Base-by-base conservation (phyloP, 2,329 filamentous ascomycete genomes). In the Penicillium olsonii region DNA sequence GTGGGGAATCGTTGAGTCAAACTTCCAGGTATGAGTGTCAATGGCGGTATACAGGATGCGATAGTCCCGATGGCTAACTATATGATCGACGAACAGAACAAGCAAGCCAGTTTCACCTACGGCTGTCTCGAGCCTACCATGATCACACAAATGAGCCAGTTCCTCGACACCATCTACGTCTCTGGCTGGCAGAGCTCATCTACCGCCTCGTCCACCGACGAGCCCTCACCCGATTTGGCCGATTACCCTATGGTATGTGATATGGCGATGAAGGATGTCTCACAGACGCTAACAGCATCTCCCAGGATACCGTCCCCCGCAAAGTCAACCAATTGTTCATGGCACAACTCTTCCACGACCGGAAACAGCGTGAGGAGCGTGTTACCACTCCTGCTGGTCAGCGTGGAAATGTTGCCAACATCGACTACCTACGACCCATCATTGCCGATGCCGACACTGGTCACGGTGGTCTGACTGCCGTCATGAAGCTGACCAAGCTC, bases 91-190 rank as follows among this genome's bases (percentile, higher is more conserved):
- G 6, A 44, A 50, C 61, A 95, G 89, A 88, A 82, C 67, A 84
- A 84, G 64, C 88, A 94, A 67, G 89, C 89, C 40, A 95, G 90
- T 75, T 95, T 87, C 78, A 99, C 94, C 50, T 99, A 96, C 69
- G 94, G 94, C 66, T 97, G 94, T 76, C 81, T 99, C 58, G 94
- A 99, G 69, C 94, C 94, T 10, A 96, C 95, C 48, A 96, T 96
- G 89, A 83, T 99, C 70, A 97, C 94, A 22, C 94, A 99, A 74
- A 99, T 99, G 94, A 92, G 92, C 64, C 96, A 97, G 76, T 97
- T 95, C 73, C 82, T 99, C 55, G 94, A 99, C 69, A 99, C 94
- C 27, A 90, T 99, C 70, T 99, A 99, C 72, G 94, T 99, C 55
- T 97, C 94, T 46, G 94, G 94, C 57, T 99, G 94, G 94, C 94